Percentiles rank a stretch among this genome's conserved stretches.
Conservation (phyloP, 371 early-diverging fungal species). For the Mortierella sp. region DNA sequence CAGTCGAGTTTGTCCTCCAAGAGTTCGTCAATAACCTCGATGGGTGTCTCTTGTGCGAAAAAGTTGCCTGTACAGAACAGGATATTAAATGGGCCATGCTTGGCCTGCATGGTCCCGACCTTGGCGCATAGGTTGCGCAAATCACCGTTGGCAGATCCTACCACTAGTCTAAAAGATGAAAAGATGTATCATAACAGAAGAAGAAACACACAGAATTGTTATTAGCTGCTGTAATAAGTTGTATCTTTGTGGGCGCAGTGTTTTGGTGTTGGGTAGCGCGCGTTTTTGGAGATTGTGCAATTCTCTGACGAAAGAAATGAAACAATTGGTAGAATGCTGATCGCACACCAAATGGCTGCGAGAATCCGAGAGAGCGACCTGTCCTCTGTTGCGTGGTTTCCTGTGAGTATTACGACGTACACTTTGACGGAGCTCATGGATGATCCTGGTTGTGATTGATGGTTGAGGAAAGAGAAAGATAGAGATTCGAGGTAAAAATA, state of each 20-base stretch:
- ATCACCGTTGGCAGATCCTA: conserved; percentile 79
- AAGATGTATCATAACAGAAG: background rate
- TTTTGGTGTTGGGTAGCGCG: background rate
- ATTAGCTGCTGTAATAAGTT: background rate
- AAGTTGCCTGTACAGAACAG: conserved; percentile 88
- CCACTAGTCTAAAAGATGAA: conserved; percentile 66
- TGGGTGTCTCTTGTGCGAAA: conserved; percentile 67
- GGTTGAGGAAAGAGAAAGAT: background rate
- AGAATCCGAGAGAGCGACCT: background rate
- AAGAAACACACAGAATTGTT: background rate
- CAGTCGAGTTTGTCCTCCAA: conserved; percentile 71
- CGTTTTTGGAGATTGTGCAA: background rate
- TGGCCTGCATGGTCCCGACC: conserved; percentile 79
- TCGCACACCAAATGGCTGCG: background rate
- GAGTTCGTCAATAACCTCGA: conserved; percentile 66
- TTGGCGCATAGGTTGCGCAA: conserved; percentile 76
- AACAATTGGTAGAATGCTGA: background rate
- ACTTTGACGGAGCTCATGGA: conserved; percentile 55
- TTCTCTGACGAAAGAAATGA: background rate
- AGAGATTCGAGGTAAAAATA: background rate
- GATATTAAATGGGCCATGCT: conserved; percentile 90
- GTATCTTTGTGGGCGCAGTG: background rate
- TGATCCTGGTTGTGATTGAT: background rate
- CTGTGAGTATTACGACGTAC: conserved; percentile 7
- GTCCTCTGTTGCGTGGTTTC: background rate